phyloP scores from a whole-genome alignment of 1,139 yeast genomes.

The Geotrichum cucujoidarum region DNA sequence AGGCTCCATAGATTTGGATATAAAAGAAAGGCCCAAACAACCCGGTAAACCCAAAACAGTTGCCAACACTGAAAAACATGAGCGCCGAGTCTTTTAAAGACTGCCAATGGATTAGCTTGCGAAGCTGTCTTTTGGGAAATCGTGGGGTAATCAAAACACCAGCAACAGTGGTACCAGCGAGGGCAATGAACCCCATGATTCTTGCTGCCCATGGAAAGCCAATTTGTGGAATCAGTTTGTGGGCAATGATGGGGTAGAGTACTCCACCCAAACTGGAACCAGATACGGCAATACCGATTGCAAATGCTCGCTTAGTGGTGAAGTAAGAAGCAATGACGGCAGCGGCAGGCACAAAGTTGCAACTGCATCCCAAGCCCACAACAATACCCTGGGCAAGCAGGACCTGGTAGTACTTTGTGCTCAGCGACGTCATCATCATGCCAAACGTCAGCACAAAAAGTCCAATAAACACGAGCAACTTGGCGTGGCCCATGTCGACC shows the following conservation, averaged over 20 bases:
- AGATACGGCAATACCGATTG: conserved; percentile 52
- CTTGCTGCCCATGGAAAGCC: conserved; percentile 53
- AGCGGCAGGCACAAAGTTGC: conserved; percentile 28
- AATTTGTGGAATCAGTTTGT: conserved; percentile 37
- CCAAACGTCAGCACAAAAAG: conserved; percentile 43
- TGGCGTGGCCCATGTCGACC: conserved; percentile 44
- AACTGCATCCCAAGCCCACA: conserved; percentile 47
- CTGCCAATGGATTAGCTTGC: conserved; percentile 29
- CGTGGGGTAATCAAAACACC: conserved; percentile 27
- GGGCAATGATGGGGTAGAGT: conserved; percentile 45
- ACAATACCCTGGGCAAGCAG: conserved; percentile 50
- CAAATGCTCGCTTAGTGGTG: conserved; percentile 50
- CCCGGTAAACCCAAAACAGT: conserved; percentile 35
- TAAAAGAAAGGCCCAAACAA: conserved; percentile 38
- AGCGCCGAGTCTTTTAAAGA: conserved; percentile 34
- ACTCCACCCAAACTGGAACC: conserved; percentile 66
- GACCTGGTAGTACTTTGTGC: conserved; percentile 49
- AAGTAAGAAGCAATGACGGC: conserved; percentile 45
- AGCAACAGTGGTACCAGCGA: conserved; percentile 27
- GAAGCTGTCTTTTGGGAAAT: conserved; percentile 33
- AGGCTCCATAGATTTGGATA: conserved; percentile 32
- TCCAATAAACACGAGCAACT: conserved; percentile 41
- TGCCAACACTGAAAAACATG: conserved; percentile 30
- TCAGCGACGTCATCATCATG: conserved; percentile 48
- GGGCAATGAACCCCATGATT: conserved; percentile 41